Evolutionary conservation across 768 basidiomycete genomes (phyloP).

Genomic region (Leccinellum albellum): DNA sequence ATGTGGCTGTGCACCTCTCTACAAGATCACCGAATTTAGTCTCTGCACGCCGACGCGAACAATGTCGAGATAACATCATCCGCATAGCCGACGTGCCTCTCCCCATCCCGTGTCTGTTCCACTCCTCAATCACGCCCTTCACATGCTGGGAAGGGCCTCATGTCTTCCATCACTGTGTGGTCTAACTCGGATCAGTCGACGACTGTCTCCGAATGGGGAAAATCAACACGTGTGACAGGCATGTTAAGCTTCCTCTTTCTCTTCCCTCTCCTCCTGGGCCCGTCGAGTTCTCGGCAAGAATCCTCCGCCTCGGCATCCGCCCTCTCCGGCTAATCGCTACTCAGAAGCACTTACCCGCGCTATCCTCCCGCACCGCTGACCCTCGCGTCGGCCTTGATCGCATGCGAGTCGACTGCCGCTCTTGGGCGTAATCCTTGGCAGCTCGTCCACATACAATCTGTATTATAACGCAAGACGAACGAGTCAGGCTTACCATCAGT

Average conservation of each 20-base stretch:
- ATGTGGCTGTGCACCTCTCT: slow-evolving; percentile 25
- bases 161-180: slow-evolving; percentile 12
- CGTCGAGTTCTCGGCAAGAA: slow-evolving; percentile 4
- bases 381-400: slow-evolving; percentile 3
- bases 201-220: slow-evolving; percentile 13
- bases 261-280: slow-evolving; percentile 8
- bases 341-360: not conserved
- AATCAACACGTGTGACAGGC: slow-evolving; percentile 22
- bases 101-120: not conserved
- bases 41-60: slow-evolving; percentile 3
- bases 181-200: slow-evolving; percentile 17
- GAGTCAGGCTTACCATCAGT: not conserved
- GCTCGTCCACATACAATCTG: not conserved
- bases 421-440: not conserved
- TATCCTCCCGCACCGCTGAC: not conserved
- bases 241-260: slow-evolving; percentile 20
- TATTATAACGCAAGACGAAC: not conserved
- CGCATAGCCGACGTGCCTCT: not conserved
- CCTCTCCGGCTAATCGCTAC: slow-evolving; percentile 3
- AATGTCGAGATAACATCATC: slow-evolving; percentile 6
- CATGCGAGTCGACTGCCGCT: not conserved
- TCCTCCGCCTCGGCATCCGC: slow-evolving; percentile 5
- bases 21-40: not conserved
- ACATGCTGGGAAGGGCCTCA: slow-evolving; percentile 17
- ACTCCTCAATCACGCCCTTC: slow-evolving; percentile 17